Percentiles rank a stretch among this genome's conserved stretches.
Evolutionary conservation across 768 basidiomycete genomes (phyloP).

Genomic region (Pleurotus cornucopiae): DNA sequence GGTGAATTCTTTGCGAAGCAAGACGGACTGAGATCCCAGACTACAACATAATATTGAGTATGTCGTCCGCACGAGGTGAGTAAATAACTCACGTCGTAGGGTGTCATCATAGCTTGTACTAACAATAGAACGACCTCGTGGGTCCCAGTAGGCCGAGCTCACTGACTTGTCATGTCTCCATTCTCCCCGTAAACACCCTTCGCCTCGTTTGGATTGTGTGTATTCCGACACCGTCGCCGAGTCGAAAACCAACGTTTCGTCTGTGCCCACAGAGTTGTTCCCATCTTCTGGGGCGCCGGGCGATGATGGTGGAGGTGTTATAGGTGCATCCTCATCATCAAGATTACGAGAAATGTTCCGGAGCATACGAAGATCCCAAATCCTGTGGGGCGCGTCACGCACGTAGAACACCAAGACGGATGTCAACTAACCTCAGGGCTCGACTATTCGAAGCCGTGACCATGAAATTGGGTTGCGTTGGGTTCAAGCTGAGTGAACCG

Average conservation of each 20-base stretch:
- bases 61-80: not conserved
- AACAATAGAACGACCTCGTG: conserved; percentile 71
- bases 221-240: conserved; percentile 45
- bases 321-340: conserved; percentile 19
- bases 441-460: conserved; percentile 77
- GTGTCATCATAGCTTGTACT: conserved; percentile 85
- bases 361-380: conserved; percentile 80
- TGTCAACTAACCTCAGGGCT: conserved; percentile 51
- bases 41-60: conserved; percentile 31
- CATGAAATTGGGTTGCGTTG: conserved; percentile 58
- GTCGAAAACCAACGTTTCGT: conserved; percentile 26
- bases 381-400: conserved; percentile 31
- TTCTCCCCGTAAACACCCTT: conserved; percentile 55
- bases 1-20: conserved; percentile 39
- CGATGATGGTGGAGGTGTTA: conserved; percentile 23
- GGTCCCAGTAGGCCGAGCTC: conserved; percentile 85
- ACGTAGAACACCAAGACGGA: not conserved
- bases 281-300: conserved; percentile 14
- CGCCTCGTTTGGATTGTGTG: conserved; percentile 46
- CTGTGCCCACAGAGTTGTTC: not conserved
- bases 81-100: conserved; percentile 51
- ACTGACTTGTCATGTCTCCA: conserved; percentile 73
- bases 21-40: conserved; percentile 69
- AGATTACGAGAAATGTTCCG: conserved; percentile 33
- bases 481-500: conserved; percentile 78